A percentile compares a stretch with the other conserved stretches of the same genome.
Conservation (phyloP, 1,284 basidiomycete genomes). For the Cutaneotrichosporon sp. region DNA sequence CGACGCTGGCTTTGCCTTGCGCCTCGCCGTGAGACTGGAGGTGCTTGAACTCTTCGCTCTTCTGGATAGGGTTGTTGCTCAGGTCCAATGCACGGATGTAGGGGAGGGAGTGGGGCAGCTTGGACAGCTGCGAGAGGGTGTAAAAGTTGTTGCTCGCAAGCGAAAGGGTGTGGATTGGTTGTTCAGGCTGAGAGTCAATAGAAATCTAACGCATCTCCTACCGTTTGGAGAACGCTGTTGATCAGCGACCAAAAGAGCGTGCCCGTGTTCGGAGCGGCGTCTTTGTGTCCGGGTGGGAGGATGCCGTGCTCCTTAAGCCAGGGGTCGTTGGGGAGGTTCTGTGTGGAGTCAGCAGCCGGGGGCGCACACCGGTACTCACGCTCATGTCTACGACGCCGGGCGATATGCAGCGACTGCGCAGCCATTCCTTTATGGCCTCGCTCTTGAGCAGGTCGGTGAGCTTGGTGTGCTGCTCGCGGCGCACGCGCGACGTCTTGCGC, state of each 20-base stretch:
- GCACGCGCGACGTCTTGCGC: conserved; percentile 10
- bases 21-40: conserved; percentile 34
- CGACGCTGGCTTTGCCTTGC: conserved; percentile 38
- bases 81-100: conserved; percentile 45
- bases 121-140: conserved; percentile 30
- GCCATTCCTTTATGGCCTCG: conserved; percentile 42
- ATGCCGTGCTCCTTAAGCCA: conserved; percentile 41
- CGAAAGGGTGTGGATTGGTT: conserved; percentile 40
- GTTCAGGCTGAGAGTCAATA: conserved; percentile 9
- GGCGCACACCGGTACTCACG: background rate
- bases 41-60: conserved; percentile 29
- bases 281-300: conserved; percentile 37
- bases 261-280: conserved; percentile 35
- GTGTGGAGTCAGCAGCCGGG: background rate
- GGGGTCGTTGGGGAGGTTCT: conserved; percentile 35
- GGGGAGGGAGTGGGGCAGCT: conserved; percentile 35
- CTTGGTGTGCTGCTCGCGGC: conserved; percentile 27
- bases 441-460: conserved; percentile 31
- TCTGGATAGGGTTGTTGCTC: conserved; percentile 37
- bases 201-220: conserved; percentile 11
- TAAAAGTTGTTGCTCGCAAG: conserved; percentile 39
- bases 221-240: conserved; percentile 34
- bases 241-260: conserved; percentile 42
- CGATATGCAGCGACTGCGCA: conserved; percentile 28
- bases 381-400: conserved; percentile 42